Evolutionary conservation across 352 stramenopile species (phyloP).

Genomic region (Globisporangium abappressorium): DNA sequence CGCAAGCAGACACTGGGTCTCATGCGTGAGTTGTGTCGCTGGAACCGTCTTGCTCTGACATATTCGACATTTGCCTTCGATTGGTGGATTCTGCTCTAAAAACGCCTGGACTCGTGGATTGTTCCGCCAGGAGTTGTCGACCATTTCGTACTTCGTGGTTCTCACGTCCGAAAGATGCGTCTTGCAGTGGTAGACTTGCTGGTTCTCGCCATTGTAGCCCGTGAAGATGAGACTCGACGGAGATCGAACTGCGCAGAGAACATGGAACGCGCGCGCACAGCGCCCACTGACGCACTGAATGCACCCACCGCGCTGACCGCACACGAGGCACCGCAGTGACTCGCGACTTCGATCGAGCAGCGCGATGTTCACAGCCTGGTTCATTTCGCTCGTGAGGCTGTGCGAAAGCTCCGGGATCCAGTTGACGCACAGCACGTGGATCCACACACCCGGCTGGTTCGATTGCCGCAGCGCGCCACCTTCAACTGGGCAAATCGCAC

Average conservation of each 20-base stretch:
- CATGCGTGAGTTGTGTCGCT: conserved; percentile 41
- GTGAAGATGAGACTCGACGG: conserved; percentile 73
- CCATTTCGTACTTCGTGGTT: conserved; percentile 56
- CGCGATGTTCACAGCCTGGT: conserved; percentile 64
- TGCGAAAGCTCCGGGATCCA: conserved; percentile 88
- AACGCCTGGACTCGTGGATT: conserved; percentile 27
- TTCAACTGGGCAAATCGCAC: conserved; percentile 60
- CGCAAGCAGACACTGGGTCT: conserved; percentile 57
- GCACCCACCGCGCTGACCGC: conserved; percentile 72
- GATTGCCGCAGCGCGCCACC: conserved; percentile 74
- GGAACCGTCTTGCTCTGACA: conserved; percentile 48
- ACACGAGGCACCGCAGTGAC: conserved; percentile 76
- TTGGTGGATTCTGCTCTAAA: conserved; percentile 22
- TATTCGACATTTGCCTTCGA: conserved; percentile 51
- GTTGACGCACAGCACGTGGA: conserved; percentile 80
- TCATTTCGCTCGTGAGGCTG: conserved; percentile 49
- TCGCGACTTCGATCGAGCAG: conserved; percentile 67
- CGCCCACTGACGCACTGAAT: conserved; percentile 87
- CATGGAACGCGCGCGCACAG: conserved; percentile 81
- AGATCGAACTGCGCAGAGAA: conserved; percentile 73
- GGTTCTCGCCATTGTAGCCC: conserved; percentile 74
- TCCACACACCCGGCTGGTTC: conserved; percentile 58
- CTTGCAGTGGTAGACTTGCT: conserved; percentile 85
- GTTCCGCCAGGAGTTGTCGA: conserved; percentile 56
- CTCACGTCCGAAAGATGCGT: conserved; percentile 65